phyloP scores from a whole-genome alignment of 805 yeast species.

The Debaryomyces tyrocola region DNA sequence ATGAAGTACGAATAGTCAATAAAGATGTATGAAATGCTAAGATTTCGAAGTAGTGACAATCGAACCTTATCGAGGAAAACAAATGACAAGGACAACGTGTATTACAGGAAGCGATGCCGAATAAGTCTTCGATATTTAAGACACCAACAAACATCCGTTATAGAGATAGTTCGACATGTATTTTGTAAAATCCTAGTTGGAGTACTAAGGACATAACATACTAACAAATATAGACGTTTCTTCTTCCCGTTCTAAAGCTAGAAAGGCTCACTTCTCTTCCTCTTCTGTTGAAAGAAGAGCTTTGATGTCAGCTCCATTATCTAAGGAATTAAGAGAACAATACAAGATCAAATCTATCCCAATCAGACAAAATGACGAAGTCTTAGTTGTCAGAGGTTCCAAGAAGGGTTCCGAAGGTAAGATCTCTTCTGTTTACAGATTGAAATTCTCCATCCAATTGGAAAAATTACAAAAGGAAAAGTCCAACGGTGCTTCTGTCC shows the following conservation, averaged over 20 bases:
- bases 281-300: constrained; percentile 95
- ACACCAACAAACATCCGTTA: too few species aligned
- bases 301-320: constrained; percentile 96
- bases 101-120: too few species aligned
- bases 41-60: too few species aligned
- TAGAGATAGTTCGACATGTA: neutral
- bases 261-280: constrained; percentile 99
- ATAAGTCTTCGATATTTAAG: too few species aligned
- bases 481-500: constrained; percentile 96
- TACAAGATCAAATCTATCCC: constrained; percentile 95
- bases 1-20: too few species aligned
- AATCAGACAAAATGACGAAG: constrained; percentile 97
- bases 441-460: constrained; percentile 93
- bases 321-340: constrained; percentile 97
- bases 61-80: too few species aligned
- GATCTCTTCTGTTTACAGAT: constrained; percentile 97
- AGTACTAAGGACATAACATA: constrained; percentile 11
- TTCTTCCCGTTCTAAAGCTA: constrained; percentile 97
- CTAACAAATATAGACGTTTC: constrained; percentile 80
- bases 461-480: constrained; percentile 97
- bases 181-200: neutral
- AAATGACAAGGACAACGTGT: too few species aligned
- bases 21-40: too few species aligned
- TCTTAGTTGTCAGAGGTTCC: constrained; percentile 95
- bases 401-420: constrained; percentile 99